Base-by-base conservation (phyloP, 2,329 filamentous ascomycete genomes). In the Penicillium sclerotigenum region DNA sequence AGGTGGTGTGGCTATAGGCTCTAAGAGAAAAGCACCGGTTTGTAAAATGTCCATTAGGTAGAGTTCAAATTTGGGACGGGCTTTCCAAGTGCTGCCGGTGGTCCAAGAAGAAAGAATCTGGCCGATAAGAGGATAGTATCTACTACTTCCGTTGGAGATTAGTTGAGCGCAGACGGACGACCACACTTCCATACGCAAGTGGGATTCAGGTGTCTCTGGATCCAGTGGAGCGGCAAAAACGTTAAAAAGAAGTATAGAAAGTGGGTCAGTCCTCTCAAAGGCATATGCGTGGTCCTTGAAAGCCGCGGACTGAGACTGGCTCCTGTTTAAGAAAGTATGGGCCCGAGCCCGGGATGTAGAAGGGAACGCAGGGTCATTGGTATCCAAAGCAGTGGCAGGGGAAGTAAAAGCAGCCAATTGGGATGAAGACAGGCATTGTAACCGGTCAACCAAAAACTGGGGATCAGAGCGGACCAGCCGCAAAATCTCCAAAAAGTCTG, bases 1-100 rank as follows among this genome's bases (percentile, higher is more conserved):
- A 81, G 58, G 87, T 65, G 90, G 88, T 68, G 91, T 88, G 72
- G 92, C 89, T 67, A 90, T 87, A 68, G 89, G 87, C 68, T 96
- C 91, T 65, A 97, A 80, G 55, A 97, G 80, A 70, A 97, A 97
- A 37, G 91, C 88, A 63, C 94, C 94, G 66, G 95, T 89, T 74
- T 96, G 90, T 31, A 99, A 83, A 58, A 95, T 90, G 71, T 94
- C 90, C 89, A 96, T 94, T 13, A 99, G 83, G 72, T 93, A 97
- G 75, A 91, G 89, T 75, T 97, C 92, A 80, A 99, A 86, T 61
- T 91, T 94, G 63, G 87, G 85, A 67, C 88, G 91, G 55, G 91
- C 91, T 38, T 90, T 89, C 92, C 93, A 97, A 73, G 92, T 87
- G 59, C 90, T 86, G 82, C 92, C 89, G 54, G 86, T 82, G 49